Evolutionary conservation across 1,284 basidiomycete genomes (phyloP).

Genomic region (Mycena citricolor): DNA sequence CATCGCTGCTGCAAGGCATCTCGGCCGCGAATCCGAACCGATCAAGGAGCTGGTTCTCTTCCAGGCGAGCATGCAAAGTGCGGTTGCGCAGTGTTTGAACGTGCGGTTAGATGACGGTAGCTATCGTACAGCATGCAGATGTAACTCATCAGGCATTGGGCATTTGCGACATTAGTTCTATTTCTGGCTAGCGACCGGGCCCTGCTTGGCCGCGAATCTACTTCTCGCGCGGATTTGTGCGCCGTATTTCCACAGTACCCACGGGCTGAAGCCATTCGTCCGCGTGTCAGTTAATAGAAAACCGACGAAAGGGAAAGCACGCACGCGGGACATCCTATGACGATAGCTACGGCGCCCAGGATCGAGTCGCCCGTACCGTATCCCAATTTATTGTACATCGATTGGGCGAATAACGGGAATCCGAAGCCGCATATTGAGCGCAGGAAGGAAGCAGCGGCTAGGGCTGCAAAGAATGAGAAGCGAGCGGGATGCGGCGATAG

Average conservation of each 20-base stretch:
- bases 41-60: no score
- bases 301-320: background rate
- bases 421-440: constrained; percentile 63
- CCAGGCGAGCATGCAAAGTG: no score
- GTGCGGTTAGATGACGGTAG: no score
- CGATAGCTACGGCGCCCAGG: constrained; percentile 54
- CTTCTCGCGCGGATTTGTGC: constrained; percentile 42
- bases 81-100: no score
- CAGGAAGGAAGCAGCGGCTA: constrained; percentile 57
- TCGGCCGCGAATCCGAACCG: no score
- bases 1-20: no score
- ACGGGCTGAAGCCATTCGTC: constrained; percentile 38
- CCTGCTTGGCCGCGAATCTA: constrained; percentile 32
- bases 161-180: no score
- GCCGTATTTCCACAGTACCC: constrained; percentile 55
- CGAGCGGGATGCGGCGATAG: no score
- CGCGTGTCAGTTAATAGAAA: background rate
- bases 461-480: no score
- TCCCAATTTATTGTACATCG: constrained; percentile 62
- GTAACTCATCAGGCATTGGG: no score
- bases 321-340: constrained; percentile 63
- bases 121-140: no score
- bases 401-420: constrained; percentile 67
- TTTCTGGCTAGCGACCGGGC: no score
- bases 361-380: constrained; percentile 67